Evolutionary conservation across 2,329 filamentous ascomycete genomes (phyloP).

Genomic region (Zymoseptoria pseudotritici): DNA sequence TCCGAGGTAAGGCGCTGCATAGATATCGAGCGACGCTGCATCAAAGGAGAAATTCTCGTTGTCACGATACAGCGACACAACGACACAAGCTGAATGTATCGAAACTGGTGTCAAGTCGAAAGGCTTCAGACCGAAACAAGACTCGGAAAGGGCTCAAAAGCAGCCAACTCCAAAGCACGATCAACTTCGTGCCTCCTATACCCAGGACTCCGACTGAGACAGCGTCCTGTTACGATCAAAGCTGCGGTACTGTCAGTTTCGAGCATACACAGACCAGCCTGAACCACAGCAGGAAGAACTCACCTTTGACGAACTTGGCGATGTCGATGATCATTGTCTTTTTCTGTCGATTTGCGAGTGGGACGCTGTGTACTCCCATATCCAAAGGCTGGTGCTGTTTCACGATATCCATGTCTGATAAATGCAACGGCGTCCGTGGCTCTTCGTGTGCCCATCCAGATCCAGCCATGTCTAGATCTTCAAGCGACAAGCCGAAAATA

Average conservation of each 20-base stretch:
- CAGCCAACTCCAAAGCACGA: slow-evolving; percentile 29
- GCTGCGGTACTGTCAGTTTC: slow-evolving; percentile 11
- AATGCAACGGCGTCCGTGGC: background rate
- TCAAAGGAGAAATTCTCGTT: too few species aligned
- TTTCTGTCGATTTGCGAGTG: slow-evolving; percentile 13
- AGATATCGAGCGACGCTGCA: background rate
- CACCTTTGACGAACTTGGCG: slow-evolving; percentile 37
- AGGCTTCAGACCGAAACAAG: background rate
- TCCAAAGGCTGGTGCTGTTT: background rate
- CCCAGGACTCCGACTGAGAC: slow-evolving; percentile 39
- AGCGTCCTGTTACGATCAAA: slow-evolving; percentile 33
- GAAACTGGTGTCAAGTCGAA: background rate
- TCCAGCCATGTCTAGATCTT: background rate
- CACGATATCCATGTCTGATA: background rate
- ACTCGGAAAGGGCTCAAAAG: slow-evolving; percentile 11
- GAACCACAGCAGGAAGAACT: slow-evolving; percentile 16
- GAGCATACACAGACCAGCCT: background rate
- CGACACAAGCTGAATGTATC: background rate
- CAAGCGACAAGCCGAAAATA: background rate
- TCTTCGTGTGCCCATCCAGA: background rate
- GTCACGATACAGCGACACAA: too few species aligned
- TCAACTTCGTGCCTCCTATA: slow-evolving; percentile 39
- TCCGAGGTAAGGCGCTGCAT: background rate
- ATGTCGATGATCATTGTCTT: slow-evolving; percentile 38
- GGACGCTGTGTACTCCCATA: background rate